These are phyloP conservation scores for Patellifolia procumbens DNA, from an alignment of 179 eudicot species.

Conservation along the genomic window DNA sequence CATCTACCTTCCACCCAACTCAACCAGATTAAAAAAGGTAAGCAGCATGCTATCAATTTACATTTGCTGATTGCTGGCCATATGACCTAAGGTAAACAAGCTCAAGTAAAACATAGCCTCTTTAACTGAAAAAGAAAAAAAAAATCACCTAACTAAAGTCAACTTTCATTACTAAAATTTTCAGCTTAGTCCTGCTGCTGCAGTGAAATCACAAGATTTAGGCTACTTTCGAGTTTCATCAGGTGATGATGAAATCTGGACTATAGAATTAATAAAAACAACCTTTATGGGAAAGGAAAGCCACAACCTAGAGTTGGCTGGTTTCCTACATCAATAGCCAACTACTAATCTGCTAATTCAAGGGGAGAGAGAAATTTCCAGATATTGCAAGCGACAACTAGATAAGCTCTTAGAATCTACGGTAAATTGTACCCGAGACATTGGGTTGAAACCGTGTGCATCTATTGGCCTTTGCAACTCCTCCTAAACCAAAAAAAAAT, in stretches of 20 bases:
- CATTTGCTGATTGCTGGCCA: not conserved
- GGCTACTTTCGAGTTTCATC: not conserved
- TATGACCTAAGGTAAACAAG: conserved; percentile 3
- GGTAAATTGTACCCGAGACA: not conserved
- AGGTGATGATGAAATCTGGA: not conserved
- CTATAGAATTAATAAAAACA: not conserved
- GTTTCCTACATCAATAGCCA: not conserved
- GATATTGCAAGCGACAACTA: not conserved
- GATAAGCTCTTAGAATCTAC: not conserved
- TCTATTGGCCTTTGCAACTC: conserved; percentile 2
- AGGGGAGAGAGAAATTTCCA: not conserved
- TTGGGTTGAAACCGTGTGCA: not conserved
- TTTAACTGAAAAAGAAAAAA: too few species aligned
- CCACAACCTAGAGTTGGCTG: not conserved
- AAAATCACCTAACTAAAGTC: not conserved
- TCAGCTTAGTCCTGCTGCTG: not conserved
- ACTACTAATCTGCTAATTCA: not conserved
- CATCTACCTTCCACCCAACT: too few species aligned
- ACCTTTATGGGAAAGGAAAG: not conserved
- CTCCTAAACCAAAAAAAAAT: not conserved
- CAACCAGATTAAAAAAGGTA: too few species aligned
- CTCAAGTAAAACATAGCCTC: too few species aligned
- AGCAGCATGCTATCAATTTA: too few species aligned
- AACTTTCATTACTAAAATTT: not conserved
- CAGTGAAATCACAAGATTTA: not conserved